Conservation (phyloP, 2,329 filamentous ascomycete genomes). For the Incumbomyces lentus region DNA sequence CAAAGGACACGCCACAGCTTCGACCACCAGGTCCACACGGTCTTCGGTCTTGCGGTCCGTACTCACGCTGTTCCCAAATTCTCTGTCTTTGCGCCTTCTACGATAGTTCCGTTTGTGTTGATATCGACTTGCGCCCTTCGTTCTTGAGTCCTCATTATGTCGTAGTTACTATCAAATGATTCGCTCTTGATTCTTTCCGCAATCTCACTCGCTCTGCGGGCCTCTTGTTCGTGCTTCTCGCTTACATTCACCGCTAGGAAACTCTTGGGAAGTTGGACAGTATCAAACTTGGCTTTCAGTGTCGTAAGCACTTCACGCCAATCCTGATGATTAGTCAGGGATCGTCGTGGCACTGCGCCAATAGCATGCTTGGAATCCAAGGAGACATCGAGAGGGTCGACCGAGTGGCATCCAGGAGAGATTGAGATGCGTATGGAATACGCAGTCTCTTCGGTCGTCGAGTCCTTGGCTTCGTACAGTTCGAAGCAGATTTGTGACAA, state of each 20-base stretch:
- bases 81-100: background rate
- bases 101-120: background rate
- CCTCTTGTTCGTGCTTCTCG: constrained; percentile 34
- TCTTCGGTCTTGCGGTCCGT: background rate
- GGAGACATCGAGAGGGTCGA: constrained; percentile 91
- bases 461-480: constrained; percentile 87
- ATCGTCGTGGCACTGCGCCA: constrained; percentile 80
- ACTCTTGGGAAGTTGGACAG: constrained; percentile 48
- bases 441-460: constrained; percentile 65
- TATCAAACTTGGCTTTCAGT: constrained; percentile 85
- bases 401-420: constrained; percentile 89
- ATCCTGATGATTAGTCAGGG: constrained; percentile 79
- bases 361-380: constrained; percentile 95
- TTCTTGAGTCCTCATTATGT: background rate
- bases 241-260: constrained; percentile 43
- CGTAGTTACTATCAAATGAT: background rate
- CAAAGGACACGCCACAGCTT: background rate
- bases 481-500: constrained; percentile 97
- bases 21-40: background rate
- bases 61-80: background rate
- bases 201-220: constrained; percentile 8
- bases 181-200: background rate
- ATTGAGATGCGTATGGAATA: constrained; percentile 96
- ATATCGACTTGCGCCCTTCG: background rate
- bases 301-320: constrained; percentile 98